Evolutionary conservation across 2,329 filamentous ascomycete species (phyloP).

Genomic region (Colletotrichum echinochloae): DNA sequence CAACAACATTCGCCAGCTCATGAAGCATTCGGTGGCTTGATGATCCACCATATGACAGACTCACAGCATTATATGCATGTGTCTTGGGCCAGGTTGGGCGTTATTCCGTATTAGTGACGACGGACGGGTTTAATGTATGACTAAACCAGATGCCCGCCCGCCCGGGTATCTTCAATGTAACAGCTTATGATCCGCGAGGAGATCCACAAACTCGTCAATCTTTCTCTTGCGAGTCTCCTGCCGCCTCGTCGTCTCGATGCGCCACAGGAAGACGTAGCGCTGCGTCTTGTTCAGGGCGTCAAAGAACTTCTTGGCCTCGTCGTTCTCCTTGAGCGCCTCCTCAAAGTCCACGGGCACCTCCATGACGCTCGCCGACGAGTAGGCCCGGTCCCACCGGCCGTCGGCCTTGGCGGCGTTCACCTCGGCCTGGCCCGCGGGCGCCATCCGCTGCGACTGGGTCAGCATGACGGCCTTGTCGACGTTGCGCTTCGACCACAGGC

Average conservation of each 20-base stretch:
- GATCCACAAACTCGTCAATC: slow-evolving; percentile 56
- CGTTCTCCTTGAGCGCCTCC: slow-evolving; percentile 53
- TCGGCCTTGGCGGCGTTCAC: slow-evolving; percentile 67
- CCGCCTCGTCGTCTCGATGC: slow-evolving; percentile 57
- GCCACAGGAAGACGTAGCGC: slow-evolving; percentile 59
- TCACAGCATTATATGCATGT: neutral
- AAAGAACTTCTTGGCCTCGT: slow-evolving; percentile 54
- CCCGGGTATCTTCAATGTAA: neutral
- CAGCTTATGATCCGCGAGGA: slow-evolving; percentile 51
- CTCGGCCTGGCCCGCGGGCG: slow-evolving; percentile 58
- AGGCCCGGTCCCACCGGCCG: slow-evolving; percentile 69
- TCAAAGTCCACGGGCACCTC: slow-evolving; percentile 63
- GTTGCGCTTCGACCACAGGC: slow-evolving; percentile 71
- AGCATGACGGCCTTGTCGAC: slow-evolving; percentile 63
- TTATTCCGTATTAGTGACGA: neutral
- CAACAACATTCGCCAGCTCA: too few species aligned
- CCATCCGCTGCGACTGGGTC: slow-evolving; percentile 60
- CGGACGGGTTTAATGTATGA: neutral
- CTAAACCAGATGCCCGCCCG: too few species aligned
- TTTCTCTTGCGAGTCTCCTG: slow-evolving; percentile 51
- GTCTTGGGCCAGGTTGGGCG: neutral
- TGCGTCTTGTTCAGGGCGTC: slow-evolving; percentile 57
- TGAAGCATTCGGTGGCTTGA: too few species aligned
- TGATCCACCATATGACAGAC: too few species aligned
- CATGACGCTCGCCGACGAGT: slow-evolving; percentile 61